phyloP scores from a whole-genome alignment of 257 asterid genomes.

The Cinchona pubescens region DNA sequence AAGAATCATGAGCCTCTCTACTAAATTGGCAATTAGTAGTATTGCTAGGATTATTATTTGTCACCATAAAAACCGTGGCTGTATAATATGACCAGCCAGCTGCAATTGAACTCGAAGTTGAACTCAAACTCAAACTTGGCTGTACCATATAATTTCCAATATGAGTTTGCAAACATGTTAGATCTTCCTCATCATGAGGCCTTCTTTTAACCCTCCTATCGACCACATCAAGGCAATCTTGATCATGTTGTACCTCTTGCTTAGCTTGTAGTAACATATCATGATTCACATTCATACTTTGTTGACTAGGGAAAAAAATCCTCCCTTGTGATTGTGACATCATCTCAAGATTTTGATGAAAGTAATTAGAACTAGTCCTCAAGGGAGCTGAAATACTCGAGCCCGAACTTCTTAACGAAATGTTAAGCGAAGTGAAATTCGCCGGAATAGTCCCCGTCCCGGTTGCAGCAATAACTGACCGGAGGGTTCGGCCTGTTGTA shows the following conservation, averaged over 20 bases:
- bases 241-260: slow-evolving; percentile 43
- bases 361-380: slow-evolving; percentile 19
- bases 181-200: slow-evolving; percentile 30
- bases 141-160: slow-evolving; percentile 29
- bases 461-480: slow-evolving; percentile 86
- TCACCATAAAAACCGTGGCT: slow-evolving; percentile 29
- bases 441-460: slow-evolving; percentile 94
- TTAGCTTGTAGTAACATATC: slow-evolving; percentile 46
- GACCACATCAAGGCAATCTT: slow-evolving; percentile 16
- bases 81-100: slow-evolving; percentile 34
- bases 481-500: slow-evolving; percentile 86
- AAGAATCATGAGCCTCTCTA: slow-evolving; percentile 38
- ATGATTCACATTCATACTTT: slow-evolving; percentile 16
- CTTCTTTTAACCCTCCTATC: slow-evolving; percentile 29
- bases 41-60: slow-evolving; percentile 28
- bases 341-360: slow-evolving; percentile 25
- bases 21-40: slow-evolving; percentile 18
- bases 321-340: slow-evolving; percentile 25
- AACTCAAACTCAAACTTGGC: slow-evolving; percentile 28
- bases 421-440: slow-evolving; percentile 59
- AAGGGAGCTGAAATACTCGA: slow-evolving; percentile 57
- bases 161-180: slow-evolving; percentile 25
- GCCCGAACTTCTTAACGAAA: slow-evolving; percentile 61
- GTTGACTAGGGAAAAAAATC: slow-evolving; percentile 20
- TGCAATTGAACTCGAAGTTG: slow-evolving; percentile 25